Evolutionary conservation across 148 eudicot genomes (phyloP).

Genomic region (Amaranthus palmeri): DNA sequence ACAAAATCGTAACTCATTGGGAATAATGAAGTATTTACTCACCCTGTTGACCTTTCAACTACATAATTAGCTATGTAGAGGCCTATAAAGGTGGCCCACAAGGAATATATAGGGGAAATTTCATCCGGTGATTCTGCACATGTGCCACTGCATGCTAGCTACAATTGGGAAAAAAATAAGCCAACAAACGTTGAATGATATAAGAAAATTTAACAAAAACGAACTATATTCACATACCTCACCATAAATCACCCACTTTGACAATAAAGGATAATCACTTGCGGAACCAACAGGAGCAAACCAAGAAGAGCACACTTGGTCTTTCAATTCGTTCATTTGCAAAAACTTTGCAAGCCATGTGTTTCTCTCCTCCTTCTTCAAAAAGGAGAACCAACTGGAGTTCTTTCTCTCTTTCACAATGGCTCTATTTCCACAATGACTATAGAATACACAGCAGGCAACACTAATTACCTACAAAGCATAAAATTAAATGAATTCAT

Average conservation of each 20-base stretch:
- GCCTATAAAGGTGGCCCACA: constrained; percentile 98
- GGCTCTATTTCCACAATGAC: constrained; percentile 97
- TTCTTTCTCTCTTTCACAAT: constrained; percentile 54
- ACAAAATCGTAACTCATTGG: neutral
- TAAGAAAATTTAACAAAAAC: neutral
- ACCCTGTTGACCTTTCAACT: constrained; percentile 97
- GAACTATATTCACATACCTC: constrained; percentile 51
- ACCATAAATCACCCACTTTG: constrained; percentile 98
- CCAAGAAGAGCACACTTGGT: constrained; percentile 93
- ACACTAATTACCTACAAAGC: constrained; percentile 81
- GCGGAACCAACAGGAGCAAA: constrained; percentile 99
- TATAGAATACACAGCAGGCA: constrained; percentile 97
- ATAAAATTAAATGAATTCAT: neutral
- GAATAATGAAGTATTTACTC: constrained; percentile 26
- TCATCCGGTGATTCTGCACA: constrained; percentile 81
- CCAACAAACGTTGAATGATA: neutral
- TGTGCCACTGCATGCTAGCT: constrained; percentile 85
- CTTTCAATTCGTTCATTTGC: constrained; percentile 78
- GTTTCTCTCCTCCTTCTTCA: constrained; percentile 78
- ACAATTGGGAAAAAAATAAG: constrained; percentile 24
- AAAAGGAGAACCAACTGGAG: constrained; percentile 71
- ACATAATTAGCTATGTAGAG: constrained; percentile 95
- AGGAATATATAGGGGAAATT: constrained; percentile 96
- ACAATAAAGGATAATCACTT: constrained; percentile 91
- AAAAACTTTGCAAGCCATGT: constrained; percentile 83